Evolutionary conservation across 371 early-diverging fungal genomes (phyloP).

Genomic region (Mucor sp.): DNA sequence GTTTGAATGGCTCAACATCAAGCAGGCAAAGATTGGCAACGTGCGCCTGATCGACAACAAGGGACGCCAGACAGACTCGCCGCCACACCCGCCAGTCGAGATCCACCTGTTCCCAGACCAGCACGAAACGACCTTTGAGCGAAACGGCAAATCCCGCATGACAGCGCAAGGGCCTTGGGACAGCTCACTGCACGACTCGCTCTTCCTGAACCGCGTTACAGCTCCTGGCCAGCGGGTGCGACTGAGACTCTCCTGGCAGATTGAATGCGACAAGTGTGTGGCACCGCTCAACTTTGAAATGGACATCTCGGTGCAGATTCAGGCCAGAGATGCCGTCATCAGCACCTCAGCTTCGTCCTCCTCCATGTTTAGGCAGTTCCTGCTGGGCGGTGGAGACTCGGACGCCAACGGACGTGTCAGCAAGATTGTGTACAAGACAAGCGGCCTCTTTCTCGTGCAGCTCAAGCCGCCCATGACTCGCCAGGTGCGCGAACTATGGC

Average conservation of each 20-base stretch:
- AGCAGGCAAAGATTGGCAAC: conserved; percentile 50
- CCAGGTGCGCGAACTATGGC: conserved; percentile 67
- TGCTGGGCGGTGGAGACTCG: conserved; percentile 12
- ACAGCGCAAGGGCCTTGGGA: conserved; percentile 76
- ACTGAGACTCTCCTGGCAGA: conserved; percentile 51
- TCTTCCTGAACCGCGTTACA: conserved; percentile 74
- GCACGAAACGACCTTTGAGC: conserved; percentile 29
- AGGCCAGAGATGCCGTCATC: conserved; percentile 25
- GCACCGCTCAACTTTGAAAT: conserved; percentile 53
- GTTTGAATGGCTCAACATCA: conserved; percentile 62
- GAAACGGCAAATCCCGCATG: conserved; percentile 51
- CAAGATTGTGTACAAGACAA: conserved; percentile 37
- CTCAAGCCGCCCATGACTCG: conserved; percentile 61
- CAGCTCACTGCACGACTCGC: conserved; percentile 75
- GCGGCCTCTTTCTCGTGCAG: conserved; percentile 54
- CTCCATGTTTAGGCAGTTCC: conserved; percentile 35
- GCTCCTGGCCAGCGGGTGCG: conserved; percentile 53
- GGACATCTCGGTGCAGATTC: conserved; percentile 59
- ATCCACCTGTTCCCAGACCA: conserved; percentile 47
- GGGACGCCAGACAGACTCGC: conserved; percentile 56
- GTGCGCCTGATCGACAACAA: conserved; percentile 69
- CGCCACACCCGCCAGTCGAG: conserved; percentile 30
- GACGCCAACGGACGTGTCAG: conserved; percentile 1
- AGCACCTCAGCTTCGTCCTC: conserved; percentile 33
- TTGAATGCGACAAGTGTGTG: conserved; percentile 52